Base-by-base conservation (phyloP, 495 filamentous ascomycete genomes). In the Neurospora sp. region DNA sequence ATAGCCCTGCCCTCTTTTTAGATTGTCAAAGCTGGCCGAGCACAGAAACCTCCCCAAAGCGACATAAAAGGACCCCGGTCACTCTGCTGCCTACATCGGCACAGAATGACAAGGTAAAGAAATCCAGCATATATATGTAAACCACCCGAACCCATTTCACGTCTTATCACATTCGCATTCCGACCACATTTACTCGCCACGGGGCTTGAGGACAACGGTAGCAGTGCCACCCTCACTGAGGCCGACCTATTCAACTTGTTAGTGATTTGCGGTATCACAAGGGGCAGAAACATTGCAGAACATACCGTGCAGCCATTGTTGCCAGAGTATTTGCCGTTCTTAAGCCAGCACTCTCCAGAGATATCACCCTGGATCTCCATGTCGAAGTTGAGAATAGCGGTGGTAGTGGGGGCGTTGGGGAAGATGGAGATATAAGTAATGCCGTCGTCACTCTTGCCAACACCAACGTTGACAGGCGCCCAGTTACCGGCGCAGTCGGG, bases 391-490 rank as follows among this genome's bases (percentile, higher is more conserved):
- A 96, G 88, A 40, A 83, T 82, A 42, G 89, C 86, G 16, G 84
- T 87, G 81, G 85, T 91, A 7, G 92, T 85, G 3, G 88, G 85
- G 40, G 75, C 81, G 81, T 88, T 89, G 79, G 88, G 88, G 86
- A 93, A 92, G 78, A 99, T 89, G 5, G 93, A 94, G 72, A 97
- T 83, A 86, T 88, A 99, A 42, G 92, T 96, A 44, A 78, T 85
- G 78, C 91, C 90, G 73, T 82, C 74, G 44, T 76, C 76, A 77
- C 87, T 85, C 82, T 88, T 85, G 71, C 94, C 93, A 69, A 94
- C 90, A 80, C 96, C 96, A 66, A 97, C 83, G 86, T 93, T 97
- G 78, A 93, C 85, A 27, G 96, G 95, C 23, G 96, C 92, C 88
- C 88, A 97, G 88, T 99, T 98, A 73, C 96, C 96, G 41, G 82